These are phyloP conservation scores for Pythium folliculosum DNA, from an alignment of 352 stramenopile species.

Conservation along the genomic window DNA sequence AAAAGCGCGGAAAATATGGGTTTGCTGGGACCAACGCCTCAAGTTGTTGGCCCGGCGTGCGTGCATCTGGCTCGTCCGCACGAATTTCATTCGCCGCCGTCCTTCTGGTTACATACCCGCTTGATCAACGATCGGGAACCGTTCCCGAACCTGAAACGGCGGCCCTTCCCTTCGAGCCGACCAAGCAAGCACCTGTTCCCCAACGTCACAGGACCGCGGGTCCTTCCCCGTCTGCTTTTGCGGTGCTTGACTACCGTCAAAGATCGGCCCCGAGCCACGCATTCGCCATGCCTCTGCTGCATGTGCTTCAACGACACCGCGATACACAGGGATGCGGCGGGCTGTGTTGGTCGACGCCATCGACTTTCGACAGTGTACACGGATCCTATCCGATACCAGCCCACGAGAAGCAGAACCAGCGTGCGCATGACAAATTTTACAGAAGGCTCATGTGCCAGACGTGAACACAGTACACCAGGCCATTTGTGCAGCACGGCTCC, in stretches of 20 bases:
- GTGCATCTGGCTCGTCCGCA: slow-evolving; percentile 20
- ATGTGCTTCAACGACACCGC: slow-evolving; percentile 22
- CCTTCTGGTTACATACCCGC: slow-evolving; percentile 11
- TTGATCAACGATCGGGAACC: background rate
- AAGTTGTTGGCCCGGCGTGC: background rate
- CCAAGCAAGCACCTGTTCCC: slow-evolving; percentile 10
- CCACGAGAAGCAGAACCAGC: slow-evolving; percentile 2
- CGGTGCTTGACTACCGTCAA: slow-evolving; percentile 20
- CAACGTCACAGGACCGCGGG: background rate
- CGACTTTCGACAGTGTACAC: background rate
- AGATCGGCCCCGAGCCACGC: background rate
- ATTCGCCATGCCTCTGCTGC: slow-evolving; percentile 9
- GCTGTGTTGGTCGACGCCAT: background rate
- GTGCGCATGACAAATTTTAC: slow-evolving; percentile 1
- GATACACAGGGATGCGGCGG: background rate
- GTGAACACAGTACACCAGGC: background rate
- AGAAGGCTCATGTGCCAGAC: background rate
- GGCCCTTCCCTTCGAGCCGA: background rate
- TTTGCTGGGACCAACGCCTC: background rate
- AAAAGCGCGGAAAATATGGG: background rate
- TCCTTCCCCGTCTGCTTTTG: slow-evolving; percentile 21
- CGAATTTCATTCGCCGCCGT: slow-evolving; percentile 24
- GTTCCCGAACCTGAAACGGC: background rate
- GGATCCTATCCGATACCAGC: background rate
- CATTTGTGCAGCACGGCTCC: background rate